These are phyloP conservation scores for Fusarium sp. DNA, from an alignment of 2,329 filamentous ascomycete species.

Conservation along the genomic window DNA sequence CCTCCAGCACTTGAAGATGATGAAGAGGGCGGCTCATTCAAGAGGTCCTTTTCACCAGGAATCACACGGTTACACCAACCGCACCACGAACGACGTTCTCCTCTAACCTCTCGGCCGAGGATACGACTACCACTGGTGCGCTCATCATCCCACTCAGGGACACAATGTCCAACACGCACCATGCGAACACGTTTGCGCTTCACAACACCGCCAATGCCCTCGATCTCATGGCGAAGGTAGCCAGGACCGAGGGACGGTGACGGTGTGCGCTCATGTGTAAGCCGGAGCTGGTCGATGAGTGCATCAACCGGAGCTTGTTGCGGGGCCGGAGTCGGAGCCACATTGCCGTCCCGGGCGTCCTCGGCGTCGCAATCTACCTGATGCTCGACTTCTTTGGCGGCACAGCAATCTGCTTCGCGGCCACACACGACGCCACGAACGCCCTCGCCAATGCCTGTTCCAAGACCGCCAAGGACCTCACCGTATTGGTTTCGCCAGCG, in stretches of 20 bases:
- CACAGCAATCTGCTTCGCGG: conserved; percentile 79
- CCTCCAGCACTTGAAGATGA: conserved; percentile 38
- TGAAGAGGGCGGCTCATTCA: conserved; percentile 38
- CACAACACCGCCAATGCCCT: conserved; percentile 87
- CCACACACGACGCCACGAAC: conserved; percentile 90
- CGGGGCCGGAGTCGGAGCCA: conserved; percentile 20
- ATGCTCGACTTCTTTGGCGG: conserved; percentile 78
- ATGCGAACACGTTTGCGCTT: conserved; percentile 89
- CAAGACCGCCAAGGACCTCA: conserved; percentile 80
- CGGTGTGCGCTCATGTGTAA: conserved; percentile 52
- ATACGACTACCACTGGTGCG: conserved; percentile 67
- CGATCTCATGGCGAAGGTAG: conserved; percentile 87
- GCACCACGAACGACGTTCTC: conserved; percentile 82
- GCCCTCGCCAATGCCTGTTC: conserved; percentile 88
- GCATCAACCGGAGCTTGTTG: conserved; percentile 36
- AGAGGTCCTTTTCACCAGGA: conserved; percentile 61
- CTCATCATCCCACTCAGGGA: conserved; percentile 87
- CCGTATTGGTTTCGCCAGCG: conserved; percentile 89
- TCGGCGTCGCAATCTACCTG: conserved; percentile 89
- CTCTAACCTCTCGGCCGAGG: conserved; percentile 74
- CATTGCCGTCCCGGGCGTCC: conserved; percentile 64
- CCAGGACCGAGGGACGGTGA: conserved; percentile 70
- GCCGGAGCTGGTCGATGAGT: conserved; percentile 45
- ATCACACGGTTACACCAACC: conserved; percentile 88
- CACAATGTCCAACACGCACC: conserved; percentile 82